These are phyloP conservation scores for Fusarium sublunatum DNA, from an alignment of 2,329 filamentous ascomycete species.

Conservation along the genomic window DNA sequence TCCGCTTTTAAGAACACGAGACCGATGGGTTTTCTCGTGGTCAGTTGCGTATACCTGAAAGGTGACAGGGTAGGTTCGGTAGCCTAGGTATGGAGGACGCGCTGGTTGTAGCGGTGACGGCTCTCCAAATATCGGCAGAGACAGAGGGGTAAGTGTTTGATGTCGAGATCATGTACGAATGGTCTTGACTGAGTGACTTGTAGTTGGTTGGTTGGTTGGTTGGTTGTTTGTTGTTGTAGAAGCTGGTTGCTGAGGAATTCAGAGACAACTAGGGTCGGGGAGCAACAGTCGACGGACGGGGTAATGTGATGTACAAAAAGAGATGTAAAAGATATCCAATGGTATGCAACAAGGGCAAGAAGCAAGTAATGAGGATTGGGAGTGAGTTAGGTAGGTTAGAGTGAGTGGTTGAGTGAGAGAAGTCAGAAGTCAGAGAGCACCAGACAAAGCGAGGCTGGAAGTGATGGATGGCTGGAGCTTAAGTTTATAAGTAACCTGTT, in stretches of 20 bases:
- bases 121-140: slow-evolving; percentile 11
- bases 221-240: slow-evolving; percentile 19
- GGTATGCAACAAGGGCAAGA: neutral
- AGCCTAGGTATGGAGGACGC: slow-evolving; percentile 14
- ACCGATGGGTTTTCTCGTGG: slow-evolving; percentile 33
- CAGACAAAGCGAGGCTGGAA: slow-evolving; percentile 33
- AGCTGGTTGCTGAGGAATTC: slow-evolving; percentile 24
- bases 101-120: slow-evolving; percentile 29
- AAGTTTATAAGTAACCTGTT: slow-evolving; percentile 41
- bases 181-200: neutral
- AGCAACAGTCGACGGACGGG: slow-evolving; percentile 12
- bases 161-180: slow-evolving; percentile 30
- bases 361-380: neutral
- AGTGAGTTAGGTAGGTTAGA: slow-evolving; percentile 4
- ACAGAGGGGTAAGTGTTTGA: slow-evolving; percentile 1
- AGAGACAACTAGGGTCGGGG: slow-evolving; percentile 11
- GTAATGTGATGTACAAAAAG: slow-evolving; percentile 1
- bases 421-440: slow-evolving; percentile 15
- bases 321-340: neutral
- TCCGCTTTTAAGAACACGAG: slow-evolving; percentile 38
- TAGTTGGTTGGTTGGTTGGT: slow-evolving; percentile 2
- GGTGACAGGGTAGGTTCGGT: slow-evolving; percentile 17
- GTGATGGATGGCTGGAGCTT: slow-evolving; percentile 38
- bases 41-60: slow-evolving; percentile 29
- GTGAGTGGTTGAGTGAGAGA: slow-evolving; percentile 21